Percentiles rank a stretch among this genome's conserved stretches.
Conservation (phyloP, 208 protist species). For the Novymonas esmeraldas region DNA sequence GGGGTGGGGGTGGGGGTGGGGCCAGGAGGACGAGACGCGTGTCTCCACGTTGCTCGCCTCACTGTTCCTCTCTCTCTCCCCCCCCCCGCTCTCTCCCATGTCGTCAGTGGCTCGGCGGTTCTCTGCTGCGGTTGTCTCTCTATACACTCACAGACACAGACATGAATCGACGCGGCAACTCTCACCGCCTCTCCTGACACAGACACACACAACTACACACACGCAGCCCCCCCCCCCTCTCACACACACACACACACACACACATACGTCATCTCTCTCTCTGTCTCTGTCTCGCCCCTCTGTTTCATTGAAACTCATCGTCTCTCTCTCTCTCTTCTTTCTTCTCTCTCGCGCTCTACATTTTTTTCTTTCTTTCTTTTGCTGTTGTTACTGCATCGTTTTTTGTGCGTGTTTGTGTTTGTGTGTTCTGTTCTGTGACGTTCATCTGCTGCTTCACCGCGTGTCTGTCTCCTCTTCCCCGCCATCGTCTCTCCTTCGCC, state of each 20-base stretch:
- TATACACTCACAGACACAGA: neutral
- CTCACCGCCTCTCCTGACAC: neutral
- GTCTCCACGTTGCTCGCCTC: too few relatives aligned
- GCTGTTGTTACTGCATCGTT: neutral
- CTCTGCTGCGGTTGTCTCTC: too few relatives aligned
- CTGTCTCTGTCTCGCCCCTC: too few relatives aligned
- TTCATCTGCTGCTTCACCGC: neutral
- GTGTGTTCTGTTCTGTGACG: neutral
- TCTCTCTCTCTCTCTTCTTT: neutral
- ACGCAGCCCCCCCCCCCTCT: too few relatives aligned
- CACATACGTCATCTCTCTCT: too few relatives aligned
- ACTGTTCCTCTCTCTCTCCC: neutral
- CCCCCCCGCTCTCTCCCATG: neutral
- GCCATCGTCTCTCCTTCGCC: too few relatives aligned
- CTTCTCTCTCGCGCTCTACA: neutral
- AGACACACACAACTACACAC: too few relatives aligned
- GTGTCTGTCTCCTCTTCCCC: neutral
- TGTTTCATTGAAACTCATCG: neutral
- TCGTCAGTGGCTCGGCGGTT: too few relatives aligned
- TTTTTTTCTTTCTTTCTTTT: slow-evolving; percentile 2
- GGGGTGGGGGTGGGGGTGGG: neutral
- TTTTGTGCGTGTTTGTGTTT: neutral
- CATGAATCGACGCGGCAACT: neutral
- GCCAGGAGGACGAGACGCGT: too few relatives aligned
- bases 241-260: too few relatives aligned